Base-by-base conservation (phyloP, 306 rosid genomes). In the Quercus glauca region DNA sequence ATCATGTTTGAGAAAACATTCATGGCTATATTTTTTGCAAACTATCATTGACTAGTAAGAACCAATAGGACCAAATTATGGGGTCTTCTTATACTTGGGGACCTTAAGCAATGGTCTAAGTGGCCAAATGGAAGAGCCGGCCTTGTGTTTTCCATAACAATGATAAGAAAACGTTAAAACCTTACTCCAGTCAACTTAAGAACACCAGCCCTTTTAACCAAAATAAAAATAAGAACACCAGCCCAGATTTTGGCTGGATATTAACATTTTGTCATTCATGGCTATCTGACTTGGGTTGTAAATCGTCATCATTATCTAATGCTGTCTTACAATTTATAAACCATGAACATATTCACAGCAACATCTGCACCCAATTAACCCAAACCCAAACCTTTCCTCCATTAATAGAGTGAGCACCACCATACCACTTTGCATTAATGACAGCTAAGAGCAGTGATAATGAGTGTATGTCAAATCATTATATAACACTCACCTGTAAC, bases 401-500 rank as follows among this genome's bases (percentile, higher is more conserved):
- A 11, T 35, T 37, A 13, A 60, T 12, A 13, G 21, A 35, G 33
- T 52, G 41, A 8, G 35, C 8, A 31, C 25, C 41, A 19, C 63
- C 56, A 26, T 76, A 49, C 61, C 5, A 74, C 69, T 13, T 45
- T 68, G 28, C 52, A 68, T 37, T 35, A 9, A 35, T 33, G 17
- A 35, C 6, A 15, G 52, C 52, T 35, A 45, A 68, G 53, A 35
- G 52, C 52, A 68, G 26, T n/a, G 19, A 19, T 33, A 33, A n/a
- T 67, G 23, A 6, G 51, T 17, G 70, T 33, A 68, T 55, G 3
- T 56, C 11, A 15, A 2, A 53, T 4, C 25, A 1, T 29, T 37
- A 37, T n/a, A 59, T 12, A 35, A 77, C 71, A 80, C 87, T 82
- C 72, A 93, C 99, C 96, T 91, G 98, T 82, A 96, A 83, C 87